Conservation (phyloP, 768 basidiomycete genomes). For the Xerocomellus intermedius region DNA sequence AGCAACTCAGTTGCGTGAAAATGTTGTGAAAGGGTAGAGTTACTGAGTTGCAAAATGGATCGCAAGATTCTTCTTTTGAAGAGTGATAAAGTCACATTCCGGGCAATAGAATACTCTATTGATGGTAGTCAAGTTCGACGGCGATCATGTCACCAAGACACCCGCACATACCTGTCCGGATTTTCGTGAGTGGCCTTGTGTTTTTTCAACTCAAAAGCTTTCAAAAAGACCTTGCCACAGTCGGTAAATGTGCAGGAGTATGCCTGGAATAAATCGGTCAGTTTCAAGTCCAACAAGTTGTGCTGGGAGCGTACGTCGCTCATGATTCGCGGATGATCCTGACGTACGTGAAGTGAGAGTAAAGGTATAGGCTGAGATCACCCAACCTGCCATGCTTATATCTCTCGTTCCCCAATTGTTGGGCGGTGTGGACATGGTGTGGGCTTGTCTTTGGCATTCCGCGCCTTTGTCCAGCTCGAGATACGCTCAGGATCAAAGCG, state of each 20-base stretch:
- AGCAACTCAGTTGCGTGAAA: neutral
- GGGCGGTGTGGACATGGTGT: neutral
- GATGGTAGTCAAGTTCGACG: neutral
- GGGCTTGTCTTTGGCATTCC: neutral
- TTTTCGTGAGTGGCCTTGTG: slow-evolving; percentile 19
- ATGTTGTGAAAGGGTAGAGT: neutral
- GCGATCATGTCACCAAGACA: neutral
- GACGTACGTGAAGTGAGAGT: neutral
- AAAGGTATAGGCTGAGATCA: neutral
- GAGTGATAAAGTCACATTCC: slow-evolving; percentile 16
- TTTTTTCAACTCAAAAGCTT: slow-evolving; percentile 18
- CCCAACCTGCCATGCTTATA: slow-evolving; percentile 13
- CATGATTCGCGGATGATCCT: slow-evolving; percentile 6
- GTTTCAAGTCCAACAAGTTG: neutral
- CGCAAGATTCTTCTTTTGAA: slow-evolving; percentile 19
- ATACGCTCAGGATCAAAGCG: slow-evolving; percentile 8
- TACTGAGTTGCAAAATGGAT: slow-evolving; percentile 25
- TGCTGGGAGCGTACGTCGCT: neutral
- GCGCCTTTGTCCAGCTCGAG: neutral
- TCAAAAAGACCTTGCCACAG: slow-evolving; percentile 19
- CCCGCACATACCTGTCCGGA: slow-evolving; percentile 5
- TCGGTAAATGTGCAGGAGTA: slow-evolving; percentile 7
- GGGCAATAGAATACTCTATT: slow-evolving; percentile 21
- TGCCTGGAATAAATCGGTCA: slow-evolving; percentile 2
- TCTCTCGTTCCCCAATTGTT: slow-evolving; percentile 1